Evolutionary conservation across 2,329 filamentous ascomycete genomes (phyloP), one percentile per base, ranked within the genome.

Genomic region (Aschersonia sp.): DNA sequence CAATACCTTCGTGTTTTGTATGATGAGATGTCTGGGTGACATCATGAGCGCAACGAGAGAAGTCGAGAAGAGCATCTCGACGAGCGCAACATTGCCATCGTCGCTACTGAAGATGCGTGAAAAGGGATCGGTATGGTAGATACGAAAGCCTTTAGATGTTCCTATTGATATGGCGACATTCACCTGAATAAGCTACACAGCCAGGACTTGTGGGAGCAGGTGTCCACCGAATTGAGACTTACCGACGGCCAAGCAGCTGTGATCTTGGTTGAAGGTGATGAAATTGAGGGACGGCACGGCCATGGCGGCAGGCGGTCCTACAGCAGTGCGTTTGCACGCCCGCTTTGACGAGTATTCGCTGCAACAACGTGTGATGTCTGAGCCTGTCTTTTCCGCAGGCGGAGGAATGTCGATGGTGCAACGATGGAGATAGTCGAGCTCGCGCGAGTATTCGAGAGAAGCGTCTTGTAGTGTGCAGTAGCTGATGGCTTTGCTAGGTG

Each of bases 31-130:
- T 48, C 92, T 78, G 4, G 92, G 92, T 28, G 92, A 96, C 42
- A 95, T 74, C 53, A 96, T 89, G 48, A 97, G 75, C 47, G 92
- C 92, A 49, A 98, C 91, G 38, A 98, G 78, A 2, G 92, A 97
- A 32, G 92, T 97, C 32, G 91, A 96, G 67, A 98, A 98, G 54
- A 98, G 80, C 89, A 97, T 97, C 71, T 98, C 92, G 59, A 97
- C 84, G 54, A 96, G 89, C 44, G 89, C 85, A 48, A 98, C 91
- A 65, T 97, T 94, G 51, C 87, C 88, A 61, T 97, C 89, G 62
- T 91, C 86, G 60, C 87, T 92, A 63, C 89, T 91, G 66, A 92
- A 96, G 61, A 89, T 89, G 67, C 94, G 92, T 56, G 84, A 84
- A 65, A 97, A 98, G 0, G 92, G 91, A 56, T 97, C 92, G 54